These are phyloP conservation scores for Chamaecyparis obtusa DNA, from an alignment of 75 land plant genomes.

Conservation along the genomic window DNA sequence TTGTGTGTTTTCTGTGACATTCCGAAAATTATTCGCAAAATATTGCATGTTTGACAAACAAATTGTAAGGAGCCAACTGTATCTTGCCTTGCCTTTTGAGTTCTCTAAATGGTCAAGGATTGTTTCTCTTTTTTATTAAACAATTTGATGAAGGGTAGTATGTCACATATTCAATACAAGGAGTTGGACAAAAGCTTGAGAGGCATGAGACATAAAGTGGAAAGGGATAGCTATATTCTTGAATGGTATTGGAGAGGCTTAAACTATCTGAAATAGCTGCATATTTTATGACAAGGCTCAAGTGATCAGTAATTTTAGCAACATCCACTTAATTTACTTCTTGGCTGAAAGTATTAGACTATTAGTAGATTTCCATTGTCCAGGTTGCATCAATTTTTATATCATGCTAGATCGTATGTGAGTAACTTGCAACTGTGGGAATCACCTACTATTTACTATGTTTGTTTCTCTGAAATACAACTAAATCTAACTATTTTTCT, in stretches of 20 bases:
- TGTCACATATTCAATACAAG: too few relatives aligned
- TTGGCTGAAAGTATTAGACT: background rate
- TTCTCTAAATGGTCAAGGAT: too few relatives aligned
- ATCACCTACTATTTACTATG: background rate
- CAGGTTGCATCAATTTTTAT: background rate
- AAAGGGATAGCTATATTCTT: too few relatives aligned
- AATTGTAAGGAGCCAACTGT: background rate
- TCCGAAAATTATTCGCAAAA: background rate
- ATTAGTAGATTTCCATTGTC: background rate
- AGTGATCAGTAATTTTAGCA: background rate
- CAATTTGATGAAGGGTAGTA: too few relatives aligned
- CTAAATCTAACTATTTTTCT: background rate
- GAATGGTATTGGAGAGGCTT: too few relatives aligned
- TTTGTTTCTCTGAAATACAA: background rate
- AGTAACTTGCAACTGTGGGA: background rate
- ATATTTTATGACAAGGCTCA: too few relatives aligned
- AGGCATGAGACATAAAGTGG: too few relatives aligned
- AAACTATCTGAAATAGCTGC: too few relatives aligned
- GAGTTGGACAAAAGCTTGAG: too few relatives aligned
- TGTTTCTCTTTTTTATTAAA: too few relatives aligned
- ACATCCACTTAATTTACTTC: background rate
- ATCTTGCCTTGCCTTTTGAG: background rate
- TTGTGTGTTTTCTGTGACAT: background rate
- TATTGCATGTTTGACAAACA: background rate
- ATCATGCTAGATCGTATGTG: background rate